Base-by-base conservation (phyloP, 371 early-diverging fungal genomes). In the Mucor circinelloides region DNA sequence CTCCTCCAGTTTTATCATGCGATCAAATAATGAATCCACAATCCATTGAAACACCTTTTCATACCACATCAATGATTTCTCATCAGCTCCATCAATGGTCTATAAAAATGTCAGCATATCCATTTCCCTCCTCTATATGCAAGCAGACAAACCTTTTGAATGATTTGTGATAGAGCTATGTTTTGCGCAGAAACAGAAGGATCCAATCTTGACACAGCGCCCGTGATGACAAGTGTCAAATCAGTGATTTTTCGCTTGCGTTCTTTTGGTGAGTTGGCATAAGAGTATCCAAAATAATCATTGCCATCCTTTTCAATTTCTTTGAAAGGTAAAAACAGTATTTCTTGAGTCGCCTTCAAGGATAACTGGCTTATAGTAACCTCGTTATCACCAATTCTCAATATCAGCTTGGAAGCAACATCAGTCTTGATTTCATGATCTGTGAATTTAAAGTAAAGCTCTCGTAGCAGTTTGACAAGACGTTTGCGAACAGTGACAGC, bases 401-500 rank as follows among this genome's bases (percentile, higher is more conserved):
- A 83, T 50, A 96, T 72, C 0, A 96, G 65, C 32, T 89, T 91
- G n/a, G 83, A 77, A 6, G 89, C 87, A 69, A 95, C 93, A 63
- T 95, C 93, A 6, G 87, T 84, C 55, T 85, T 81, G 58, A 90
- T 82, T 0, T 70, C 69, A 2, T 32, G 61, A 46, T 85, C 85
- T 0, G 75, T 76, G 17, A 87, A 80, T 57, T 81, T 78, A 13
- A 74, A 50, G 50, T 87, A 94, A 9, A 97, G 80, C 25, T 93
- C 93, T 23, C 85, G 78, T 27, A 95, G 70, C 0, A 97, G 79
- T 44, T 89, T 88, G 25, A 97, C 82, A 0, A 93, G 89, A 1
- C 97, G 87, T 75, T 95, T 95, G 15, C 98, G 90, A 19, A 97
- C 97, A 65, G 75, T 90, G 1, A 90, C 57, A 3, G 95, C 92